Conservation (phyloP, 2,329 filamentous ascomycete genomes). For the Calonectria ilicicola region DNA sequence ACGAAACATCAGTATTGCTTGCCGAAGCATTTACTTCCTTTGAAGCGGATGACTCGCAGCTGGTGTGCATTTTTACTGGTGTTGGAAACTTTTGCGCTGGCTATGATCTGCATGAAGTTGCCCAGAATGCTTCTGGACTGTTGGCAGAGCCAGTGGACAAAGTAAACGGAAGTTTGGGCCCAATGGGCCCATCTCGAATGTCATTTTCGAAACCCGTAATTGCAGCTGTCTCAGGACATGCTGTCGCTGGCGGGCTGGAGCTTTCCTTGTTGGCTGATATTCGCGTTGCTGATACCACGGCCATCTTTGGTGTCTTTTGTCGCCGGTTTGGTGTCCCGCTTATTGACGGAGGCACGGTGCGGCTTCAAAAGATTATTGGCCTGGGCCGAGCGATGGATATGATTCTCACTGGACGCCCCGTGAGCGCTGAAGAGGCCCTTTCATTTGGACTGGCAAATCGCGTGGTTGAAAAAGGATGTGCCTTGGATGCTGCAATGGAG, state of each 20-base stretch:
- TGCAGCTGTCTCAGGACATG: neutral
- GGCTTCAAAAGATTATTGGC: neutral
- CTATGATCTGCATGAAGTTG: neutral
- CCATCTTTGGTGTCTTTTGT: neutral
- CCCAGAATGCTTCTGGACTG: neutral
- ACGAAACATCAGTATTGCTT: neutral
- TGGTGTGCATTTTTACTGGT: neutral
- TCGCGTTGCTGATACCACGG: neutral
- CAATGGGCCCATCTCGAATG: neutral
- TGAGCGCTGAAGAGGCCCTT: neutral
- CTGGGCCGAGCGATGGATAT: neutral
- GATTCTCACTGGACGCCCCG: neutral
- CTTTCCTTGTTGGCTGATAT: neutral
- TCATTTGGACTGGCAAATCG: neutral
- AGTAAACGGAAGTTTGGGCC: neutral
- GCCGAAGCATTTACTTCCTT: neutral
- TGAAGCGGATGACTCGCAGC: neutral
- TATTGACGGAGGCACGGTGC: neutral
- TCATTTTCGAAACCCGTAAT: neutral
- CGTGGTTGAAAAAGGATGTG: neutral
- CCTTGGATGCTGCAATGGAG: neutral
- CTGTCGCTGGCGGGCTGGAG: neutral
- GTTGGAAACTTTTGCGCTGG: neutral
- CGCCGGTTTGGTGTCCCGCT: neutral
- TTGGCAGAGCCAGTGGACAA: neutral